Base-by-base conservation (phyloP, 2,329 filamentous ascomycete species). In the Cercospora berteroae region DNA sequence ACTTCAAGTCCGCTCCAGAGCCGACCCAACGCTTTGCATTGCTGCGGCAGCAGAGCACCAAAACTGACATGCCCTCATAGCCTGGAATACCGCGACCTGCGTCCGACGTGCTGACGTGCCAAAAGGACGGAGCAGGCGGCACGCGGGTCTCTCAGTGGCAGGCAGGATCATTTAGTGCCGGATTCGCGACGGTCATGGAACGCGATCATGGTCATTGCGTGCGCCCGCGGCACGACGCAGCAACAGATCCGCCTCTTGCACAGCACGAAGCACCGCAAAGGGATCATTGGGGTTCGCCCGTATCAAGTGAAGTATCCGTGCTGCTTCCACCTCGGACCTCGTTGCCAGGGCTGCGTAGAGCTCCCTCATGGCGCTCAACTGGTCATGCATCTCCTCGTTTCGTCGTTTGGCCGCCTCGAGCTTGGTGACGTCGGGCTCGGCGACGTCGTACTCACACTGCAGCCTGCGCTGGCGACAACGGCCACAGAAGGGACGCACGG, bases 241-340 rank as follows among this genome's bases (percentile, higher is more conserved):
- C 23, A 65, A 42, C 10, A 65, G 39, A 31, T 65, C 63, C 13
- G 63, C 63, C 39, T 65, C 63, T 50, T 60, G 63, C n/a, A 65
- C 58, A 25, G 55, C 55, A 52, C 63, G 63, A 16, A 65, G 55
- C 55, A 65, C 55, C 6, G 63, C 55, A 36, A 65, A 65, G 29
- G 63, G 63, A n/a, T 65, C 63, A 23, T 59, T 29, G 18, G 61
- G 50, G 29, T 65, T 33, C 16, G 63, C 55, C 6, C 63, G 55
- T 23, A 65, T 65, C 55, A 59, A 36, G 25, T 50, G 39, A 18
- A 65, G 55, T 29, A 65, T 65, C n/a, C 44, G 55, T 39, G 42
- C 42, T 12, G 63, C 63, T 44, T 65, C 63, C 29, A 39, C 55
- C 29, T 59, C 55, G 18, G 55, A 20, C 42, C 63, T 59, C 27